Conservation (phyloP, 352 stramenopile genomes). For the Phytophthora foliorum region DNA sequence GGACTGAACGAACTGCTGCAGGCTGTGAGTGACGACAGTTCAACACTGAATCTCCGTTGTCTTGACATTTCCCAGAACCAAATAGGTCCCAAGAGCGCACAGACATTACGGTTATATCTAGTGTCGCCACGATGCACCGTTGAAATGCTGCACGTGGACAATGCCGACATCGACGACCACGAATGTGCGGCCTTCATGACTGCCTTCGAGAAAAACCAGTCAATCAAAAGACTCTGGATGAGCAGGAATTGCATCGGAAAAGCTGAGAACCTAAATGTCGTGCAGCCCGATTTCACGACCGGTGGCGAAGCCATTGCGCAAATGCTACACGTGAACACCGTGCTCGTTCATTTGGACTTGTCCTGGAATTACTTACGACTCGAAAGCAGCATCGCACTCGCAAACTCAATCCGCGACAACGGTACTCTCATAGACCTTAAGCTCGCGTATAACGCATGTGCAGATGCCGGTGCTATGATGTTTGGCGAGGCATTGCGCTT, state of each 20-base stretch:
- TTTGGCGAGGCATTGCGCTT: slow-evolving; percentile 75
- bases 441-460: slow-evolving; percentile 82
- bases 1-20: slow-evolving; percentile 68
- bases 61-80: slow-evolving; percentile 84
- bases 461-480: slow-evolving; percentile 77
- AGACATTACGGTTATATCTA: slow-evolving; percentile 67
- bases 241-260: slow-evolving; percentile 91
- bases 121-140: slow-evolving; percentile 69
- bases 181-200: slow-evolving; percentile 90
- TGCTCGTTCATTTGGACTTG: slow-evolving; percentile 83
- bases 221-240: slow-evolving; percentile 77
- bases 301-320: slow-evolving; percentile 90
- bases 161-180: slow-evolving; percentile 90
- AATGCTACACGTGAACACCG: slow-evolving; percentile 85
- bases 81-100: slow-evolving; percentile 65
- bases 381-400: slow-evolving; percentile 78
- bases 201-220: slow-evolving; percentile 85
- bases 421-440: slow-evolving; percentile 72
- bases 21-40: slow-evolving; percentile 61
- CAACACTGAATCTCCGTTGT: slow-evolving; percentile 57
- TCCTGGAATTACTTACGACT: slow-evolving; percentile 92
- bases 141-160: slow-evolving; percentile 74
- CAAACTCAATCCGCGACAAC: slow-evolving; percentile 72
- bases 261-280: slow-evolving; percentile 90
- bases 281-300: slow-evolving; percentile 85